Percentiles rank a stretch among this genome's conserved stretches.
Evolutionary conservation across 805 yeast genomes (phyloP).

Genomic region (Blastobotrys peoriensis): DNA sequence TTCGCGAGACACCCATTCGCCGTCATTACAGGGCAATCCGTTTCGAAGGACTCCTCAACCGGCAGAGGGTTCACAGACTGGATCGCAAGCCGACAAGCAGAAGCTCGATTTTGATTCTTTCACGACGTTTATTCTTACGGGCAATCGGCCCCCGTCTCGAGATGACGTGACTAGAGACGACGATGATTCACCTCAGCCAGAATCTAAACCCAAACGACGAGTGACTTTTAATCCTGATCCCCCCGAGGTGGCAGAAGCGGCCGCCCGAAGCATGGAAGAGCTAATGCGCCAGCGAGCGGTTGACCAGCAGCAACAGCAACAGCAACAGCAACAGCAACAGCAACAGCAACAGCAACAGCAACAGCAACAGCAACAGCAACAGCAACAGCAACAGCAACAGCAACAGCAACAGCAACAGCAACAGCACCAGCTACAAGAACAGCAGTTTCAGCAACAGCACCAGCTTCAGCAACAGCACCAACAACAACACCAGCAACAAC

Average conservation of each 20-base stretch:
- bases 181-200: constrained; percentile 11
- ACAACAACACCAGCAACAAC: background rate
- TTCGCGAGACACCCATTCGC: background rate
- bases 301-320: constrained; percentile 3
- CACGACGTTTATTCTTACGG: constrained; percentile 77
- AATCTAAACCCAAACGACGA: constrained; percentile 24
- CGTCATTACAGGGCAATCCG: constrained; percentile 20
- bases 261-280: constrained; percentile 34
- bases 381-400: constrained; percentile 6
- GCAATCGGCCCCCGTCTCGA: constrained; percentile 49
- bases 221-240: constrained; percentile 32
- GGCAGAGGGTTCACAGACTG: constrained; percentile 4
- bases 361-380: constrained; percentile 16
- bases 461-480: background rate
- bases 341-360: constrained; percentile 8
- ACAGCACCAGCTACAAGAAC: constrained; percentile 16
- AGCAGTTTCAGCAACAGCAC: background rate
- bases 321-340: constrained; percentile 7
- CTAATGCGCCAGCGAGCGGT: constrained; percentile 27
- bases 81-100: constrained; percentile 13
- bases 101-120: constrained; percentile 79
- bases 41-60: constrained; percentile 13
- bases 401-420: constrained; percentile 8
- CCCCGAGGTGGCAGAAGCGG: constrained; percentile 37
- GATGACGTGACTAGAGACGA: constrained; percentile 1